Evolutionary conservation across 2,329 filamentous ascomycete genomes (phyloP), one percentile per base, ranked within the genome.

Genomic region (Ophidiomyces ophidiicola): DNA sequence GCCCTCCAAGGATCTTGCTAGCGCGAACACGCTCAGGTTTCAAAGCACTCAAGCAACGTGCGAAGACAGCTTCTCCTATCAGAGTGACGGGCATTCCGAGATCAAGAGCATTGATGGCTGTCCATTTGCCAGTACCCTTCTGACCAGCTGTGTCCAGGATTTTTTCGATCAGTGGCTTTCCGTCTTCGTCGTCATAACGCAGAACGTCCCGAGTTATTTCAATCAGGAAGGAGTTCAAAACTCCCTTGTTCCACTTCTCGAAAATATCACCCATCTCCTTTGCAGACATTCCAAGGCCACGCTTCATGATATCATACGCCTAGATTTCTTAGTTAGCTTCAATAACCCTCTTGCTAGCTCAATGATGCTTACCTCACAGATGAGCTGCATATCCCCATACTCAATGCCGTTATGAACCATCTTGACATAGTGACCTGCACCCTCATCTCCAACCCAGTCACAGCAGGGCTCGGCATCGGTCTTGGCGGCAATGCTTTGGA

Each of bases 361-460:
- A 24, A n/a, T 23, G 15, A 26, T 24, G 11, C 76, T 55, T 69
- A 94, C 88, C 80, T 98, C 90, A 69, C 82, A 92, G 64, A 98
- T 98, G 59, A 98, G 76, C 75, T 98, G 90, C 90, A 98, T 98
- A 72, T 98, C 90, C 78, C 90, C 90, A 65, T 98, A 98, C 72
- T 98, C 90, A 57, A 98, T 98, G 76, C 90, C 90, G 71, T 98
- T 98, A 81, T 98, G 90, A 49, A 98, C 90, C 90, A 98, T 98
- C 83, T 98, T 98, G 74, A 98, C 88, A 75, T 94, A 98, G 80
- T 98, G 90, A 56, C 90, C 90, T 69, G 90, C 84, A 78, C 90
- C 90, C 68, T 96, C 86, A 69, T 96, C 90, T 71, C 90, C 90
- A 57, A 98, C 90, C 90, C 90, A 98, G 69, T 98, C 90, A 63